Evolutionary conservation across 176 grass and related monocot species (phyloP).

Genomic region (Avena atlantica): DNA sequence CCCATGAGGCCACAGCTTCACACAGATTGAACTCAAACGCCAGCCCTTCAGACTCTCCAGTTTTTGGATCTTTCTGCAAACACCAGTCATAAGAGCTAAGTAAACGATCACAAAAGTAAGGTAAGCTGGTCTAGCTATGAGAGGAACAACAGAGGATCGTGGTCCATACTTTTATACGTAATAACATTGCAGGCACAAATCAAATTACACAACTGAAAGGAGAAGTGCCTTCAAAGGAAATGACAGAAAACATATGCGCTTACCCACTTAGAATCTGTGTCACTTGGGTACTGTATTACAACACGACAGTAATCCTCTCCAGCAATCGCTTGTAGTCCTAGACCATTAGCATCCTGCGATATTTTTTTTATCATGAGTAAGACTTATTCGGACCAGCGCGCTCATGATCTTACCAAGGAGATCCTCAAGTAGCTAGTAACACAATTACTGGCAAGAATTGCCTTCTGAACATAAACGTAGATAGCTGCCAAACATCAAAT

Average conservation of each 20-base stretch:
- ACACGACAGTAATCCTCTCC: conserved; percentile 73
- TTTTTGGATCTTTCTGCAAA: conserved; percentile 79
- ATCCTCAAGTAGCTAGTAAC: neutral
- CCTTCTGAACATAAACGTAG: neutral
- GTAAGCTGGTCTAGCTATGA: neutral
- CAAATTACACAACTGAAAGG: conserved; percentile 6
- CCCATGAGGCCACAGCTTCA: conserved; percentile 88
- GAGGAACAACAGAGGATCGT: neutral
- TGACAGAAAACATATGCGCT: conserved; percentile 6
- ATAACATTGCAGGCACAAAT: neutral
- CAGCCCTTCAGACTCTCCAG: conserved; percentile 75
- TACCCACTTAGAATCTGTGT: conserved; percentile 91
- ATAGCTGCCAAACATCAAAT: neutral
- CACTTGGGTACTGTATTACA: conserved; percentile 70
- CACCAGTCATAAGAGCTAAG: neutral
- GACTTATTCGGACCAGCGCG: neutral
- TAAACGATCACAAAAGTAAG: conserved; percentile 10
- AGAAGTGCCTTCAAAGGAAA: neutral
- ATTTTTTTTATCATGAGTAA: neutral
- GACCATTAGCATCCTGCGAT: conserved; percentile 79
- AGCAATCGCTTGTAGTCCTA: conserved; percentile 66
- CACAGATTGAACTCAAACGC: conserved; percentile 95
- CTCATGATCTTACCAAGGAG: neutral
- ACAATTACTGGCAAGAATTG: neutral
- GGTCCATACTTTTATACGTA: neutral